Conservation (phyloP, 768 basidiomycete genomes). For the Neoboletus subvelutipes region DNA sequence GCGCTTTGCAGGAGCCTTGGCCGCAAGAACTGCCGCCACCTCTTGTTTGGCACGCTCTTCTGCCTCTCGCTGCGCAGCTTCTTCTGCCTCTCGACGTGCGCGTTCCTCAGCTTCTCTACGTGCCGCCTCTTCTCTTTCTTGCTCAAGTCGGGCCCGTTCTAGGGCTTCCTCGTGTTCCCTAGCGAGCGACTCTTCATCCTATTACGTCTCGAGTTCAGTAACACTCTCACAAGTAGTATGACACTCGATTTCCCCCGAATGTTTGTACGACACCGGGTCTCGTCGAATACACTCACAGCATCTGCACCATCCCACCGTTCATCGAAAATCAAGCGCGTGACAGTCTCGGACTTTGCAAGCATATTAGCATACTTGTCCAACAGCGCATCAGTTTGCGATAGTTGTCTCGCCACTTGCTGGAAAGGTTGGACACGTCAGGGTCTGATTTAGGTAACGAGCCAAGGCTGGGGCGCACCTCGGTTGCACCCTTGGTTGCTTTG, state of each 20-base stretch:
- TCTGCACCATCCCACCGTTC: slow-evolving; percentile 76
- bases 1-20: slow-evolving; percentile 34
- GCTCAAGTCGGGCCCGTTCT: slow-evolving; percentile 34
- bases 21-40: slow-evolving; percentile 38
- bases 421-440: background rate
- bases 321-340: slow-evolving; percentile 69
- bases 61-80: slow-evolving; percentile 41
- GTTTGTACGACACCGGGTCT: background rate
- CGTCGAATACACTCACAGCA: slow-evolving; percentile 45
- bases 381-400: slow-evolving; percentile 70
- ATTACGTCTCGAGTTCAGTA: background rate
- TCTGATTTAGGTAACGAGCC: background rate
- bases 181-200: slow-evolving; percentile 63
- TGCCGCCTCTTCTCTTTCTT: slow-evolving; percentile 35
- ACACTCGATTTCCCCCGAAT: background rate
- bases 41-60: slow-evolving; percentile 52
- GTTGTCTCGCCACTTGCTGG: slow-evolving; percentile 64
- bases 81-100: slow-evolving; percentile 30
- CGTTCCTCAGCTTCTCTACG: slow-evolving; percentile 42
- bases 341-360: slow-evolving; percentile 67
- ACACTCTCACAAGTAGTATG: background rate
- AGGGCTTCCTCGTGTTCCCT: slow-evolving; percentile 39
- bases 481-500: slow-evolving; percentile 60
- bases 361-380: slow-evolving; percentile 74
- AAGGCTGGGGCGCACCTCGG: slow-evolving; percentile 50